Base-by-base conservation (phyloP, 2,329 filamentous ascomycete species). In the Calonectria ilicicola region DNA sequence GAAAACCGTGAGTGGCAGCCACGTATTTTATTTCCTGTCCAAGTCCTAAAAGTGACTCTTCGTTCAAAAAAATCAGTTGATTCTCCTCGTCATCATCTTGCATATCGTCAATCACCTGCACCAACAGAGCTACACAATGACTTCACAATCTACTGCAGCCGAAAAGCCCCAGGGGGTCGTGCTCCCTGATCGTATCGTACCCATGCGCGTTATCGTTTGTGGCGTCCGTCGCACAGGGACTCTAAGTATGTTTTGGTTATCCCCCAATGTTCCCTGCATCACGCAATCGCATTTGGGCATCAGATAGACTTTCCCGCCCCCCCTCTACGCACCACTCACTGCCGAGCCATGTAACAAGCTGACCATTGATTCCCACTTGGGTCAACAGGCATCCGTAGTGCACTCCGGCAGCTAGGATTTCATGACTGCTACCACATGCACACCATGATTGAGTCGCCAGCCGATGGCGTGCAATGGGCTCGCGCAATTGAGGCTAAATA, bases 201-300 rank as follows among this genome's bases (percentile, higher is more conserved):
- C 84, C 8, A 84, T 84, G 84, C 80, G 81, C 53, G 82, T 85
- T 77, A 83, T 85, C 69, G 83, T 85, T 27, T 84, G 83, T 75
- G 82, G 84, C 49, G 75, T 84, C 7, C 83, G 83, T 73, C 82
- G 83, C 29, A 85, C 83, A 49, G 84, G 83, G 23, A 84, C 83
- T 14, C 72, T 84, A 66, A 85, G 84, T 84, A 81, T 60, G 78
- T 78, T 64, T 53, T n/a, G n/a, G 21, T 44, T 40, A 40, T 65
- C 65, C 66, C 51, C 51, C 49, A 19, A n/a, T 60, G 17, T 26
- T 44, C 23, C 29, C 29, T 69, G 65, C 49, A 51, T 69, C 70
- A 73, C 70, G 62, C 67, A 53, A 73, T 72, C 58, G 32, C 38
- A n/a, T 44, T 12, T 49, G 53, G 64, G 58, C 29, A 67, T 46